Conservation (phyloP, 2,329 filamentous ascomycete genomes). For the Aspergillus nomiae region DNA sequence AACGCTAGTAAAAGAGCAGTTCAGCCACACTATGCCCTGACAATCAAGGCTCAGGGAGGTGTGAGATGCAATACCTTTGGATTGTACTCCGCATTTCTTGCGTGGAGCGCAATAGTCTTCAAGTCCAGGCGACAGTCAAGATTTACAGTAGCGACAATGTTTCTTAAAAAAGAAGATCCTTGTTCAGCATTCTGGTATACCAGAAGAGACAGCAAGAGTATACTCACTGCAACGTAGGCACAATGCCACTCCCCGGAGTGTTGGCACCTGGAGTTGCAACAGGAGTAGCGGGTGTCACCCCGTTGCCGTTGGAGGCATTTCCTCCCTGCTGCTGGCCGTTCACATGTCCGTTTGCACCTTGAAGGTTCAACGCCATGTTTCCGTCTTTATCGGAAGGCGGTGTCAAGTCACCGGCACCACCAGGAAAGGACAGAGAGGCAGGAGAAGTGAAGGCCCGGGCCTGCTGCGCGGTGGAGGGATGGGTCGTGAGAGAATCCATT, state of each 20-base stretch:
- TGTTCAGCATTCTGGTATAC: constrained; percentile 54
- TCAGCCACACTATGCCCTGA: constrained; percentile 49
- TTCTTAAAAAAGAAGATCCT: constrained; percentile 62
- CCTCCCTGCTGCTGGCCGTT: constrained; percentile 59
- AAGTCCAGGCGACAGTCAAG: constrained; percentile 95
- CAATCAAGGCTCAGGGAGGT: constrained; percentile 33
- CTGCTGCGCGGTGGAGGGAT: constrained; percentile 87
- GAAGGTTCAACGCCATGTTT: constrained; percentile 48
- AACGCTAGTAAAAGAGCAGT: constrained; percentile 69
- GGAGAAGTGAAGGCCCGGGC: constrained; percentile 95
- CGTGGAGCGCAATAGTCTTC: constrained; percentile 98
- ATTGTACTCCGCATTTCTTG: constrained; percentile 97
- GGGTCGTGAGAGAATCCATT: constrained; percentile 90
- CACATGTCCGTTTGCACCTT: constrained; percentile 50
- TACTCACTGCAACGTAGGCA: constrained; percentile 96
- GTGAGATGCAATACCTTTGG: constrained; percentile 73
- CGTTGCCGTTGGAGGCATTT: constrained; percentile 68
- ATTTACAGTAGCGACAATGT: constrained; percentile 99
- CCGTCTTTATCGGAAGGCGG: constrained; percentile 72
- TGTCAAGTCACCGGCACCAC: constrained; percentile 78
- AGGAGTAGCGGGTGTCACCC: constrained; percentile 85
- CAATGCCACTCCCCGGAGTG: constrained; percentile 82
- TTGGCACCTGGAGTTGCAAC: constrained; percentile 86
- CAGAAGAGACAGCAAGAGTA: constrained; percentile 51
- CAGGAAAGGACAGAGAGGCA: constrained; percentile 88